Evolutionary conservation across 768 basidiomycete genomes (phyloP).

Genomic region (Xerocomellus chrysenteron): DNA sequence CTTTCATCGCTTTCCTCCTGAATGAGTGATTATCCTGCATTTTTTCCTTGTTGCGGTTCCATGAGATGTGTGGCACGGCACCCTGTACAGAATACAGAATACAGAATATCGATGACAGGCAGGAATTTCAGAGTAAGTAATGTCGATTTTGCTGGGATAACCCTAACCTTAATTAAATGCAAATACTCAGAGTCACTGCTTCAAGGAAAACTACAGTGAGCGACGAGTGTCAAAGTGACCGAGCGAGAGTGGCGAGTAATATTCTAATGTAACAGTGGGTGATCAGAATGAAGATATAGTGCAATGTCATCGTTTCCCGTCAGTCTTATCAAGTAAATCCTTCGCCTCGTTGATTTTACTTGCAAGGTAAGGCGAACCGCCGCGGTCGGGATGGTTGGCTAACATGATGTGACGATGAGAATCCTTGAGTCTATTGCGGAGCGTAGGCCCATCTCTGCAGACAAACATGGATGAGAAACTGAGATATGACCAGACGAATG

Average conservation of each 20-base stretch:
- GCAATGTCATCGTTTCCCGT: slow-evolving; percentile 42
- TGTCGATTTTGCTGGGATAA: too few relatives aligned
- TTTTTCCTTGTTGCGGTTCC: too few relatives aligned
- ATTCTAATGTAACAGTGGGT: slow-evolving; percentile 19
- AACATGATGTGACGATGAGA: slow-evolving; percentile 97
- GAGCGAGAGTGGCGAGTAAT: slow-evolving; percentile 12
- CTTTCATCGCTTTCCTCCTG: too few relatives aligned
- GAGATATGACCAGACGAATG: neutral
- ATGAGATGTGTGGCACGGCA: too few relatives aligned
- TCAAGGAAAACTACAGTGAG: too few relatives aligned
- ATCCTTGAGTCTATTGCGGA: slow-evolving; percentile 85
- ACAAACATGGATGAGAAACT: neutral
- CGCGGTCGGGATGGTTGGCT: slow-evolving; percentile 97
- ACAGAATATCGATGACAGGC: too few relatives aligned
- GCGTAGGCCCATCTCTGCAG: slow-evolving; percentile 72
- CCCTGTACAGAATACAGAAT: too few relatives aligned
- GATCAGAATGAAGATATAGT: slow-evolving; percentile 2
- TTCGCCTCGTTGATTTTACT: slow-evolving; percentile 99
- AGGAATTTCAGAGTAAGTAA: too few relatives aligned
- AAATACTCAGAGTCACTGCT: too few relatives aligned
- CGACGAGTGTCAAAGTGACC: neutral
- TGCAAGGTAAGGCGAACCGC: slow-evolving; percentile 96
- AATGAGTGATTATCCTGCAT: too few relatives aligned
- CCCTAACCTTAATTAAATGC: too few relatives aligned
- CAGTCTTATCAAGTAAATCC: slow-evolving; percentile 83